Conservation (phyloP, 805 yeast species). For the Sungouiella blattae region DNA sequence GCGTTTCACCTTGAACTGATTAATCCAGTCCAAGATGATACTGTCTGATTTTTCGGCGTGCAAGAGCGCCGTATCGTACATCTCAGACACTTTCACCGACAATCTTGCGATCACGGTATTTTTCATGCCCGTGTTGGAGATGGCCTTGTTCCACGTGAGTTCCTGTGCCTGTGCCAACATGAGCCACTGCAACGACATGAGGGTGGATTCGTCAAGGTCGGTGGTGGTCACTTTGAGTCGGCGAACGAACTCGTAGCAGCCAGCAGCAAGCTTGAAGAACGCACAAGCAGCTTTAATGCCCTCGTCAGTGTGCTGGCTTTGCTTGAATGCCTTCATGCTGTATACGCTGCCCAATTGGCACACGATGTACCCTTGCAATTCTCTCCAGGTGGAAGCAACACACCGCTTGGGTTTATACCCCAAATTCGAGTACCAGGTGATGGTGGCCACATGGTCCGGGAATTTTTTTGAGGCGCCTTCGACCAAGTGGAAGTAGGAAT, state of each 20-base stretch:
- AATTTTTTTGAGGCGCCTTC: slow-evolving; percentile 50
- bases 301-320: slow-evolving; percentile 44
- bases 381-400: slow-evolving; percentile 3
- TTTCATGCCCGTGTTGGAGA: slow-evolving; percentile 42
- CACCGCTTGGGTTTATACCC: slow-evolving; percentile 49
- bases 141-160: slow-evolving; percentile 74
- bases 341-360: slow-evolving; percentile 68
- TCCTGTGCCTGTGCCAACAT: slow-evolving; percentile 88
- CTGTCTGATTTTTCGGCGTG: slow-evolving; percentile 41
- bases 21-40: slow-evolving; percentile 59
- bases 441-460: slow-evolving; percentile 56
- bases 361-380: slow-evolving; percentile 58
- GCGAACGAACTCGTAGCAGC: slow-evolving; percentile 41
- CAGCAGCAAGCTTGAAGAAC: slow-evolving; percentile 70
- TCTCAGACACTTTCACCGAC: slow-evolving; percentile 58
- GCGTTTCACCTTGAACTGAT: slow-evolving; percentile 56
- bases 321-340: slow-evolving; percentile 51
- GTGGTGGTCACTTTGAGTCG: slow-evolving; percentile 7
- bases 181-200: slow-evolving; percentile 47
- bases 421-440: slow-evolving; percentile 72
- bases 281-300: slow-evolving; percentile 61
- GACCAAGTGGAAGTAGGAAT: slow-evolving; percentile 48
- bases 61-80: slow-evolving; percentile 46
- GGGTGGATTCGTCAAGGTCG: slow-evolving; percentile 52
- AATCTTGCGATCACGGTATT: slow-evolving; percentile 62